These are phyloP conservation scores for Lumnitzera racemosa DNA, from an alignment of 345 rosid species.

Conservation along the genomic window DNA sequence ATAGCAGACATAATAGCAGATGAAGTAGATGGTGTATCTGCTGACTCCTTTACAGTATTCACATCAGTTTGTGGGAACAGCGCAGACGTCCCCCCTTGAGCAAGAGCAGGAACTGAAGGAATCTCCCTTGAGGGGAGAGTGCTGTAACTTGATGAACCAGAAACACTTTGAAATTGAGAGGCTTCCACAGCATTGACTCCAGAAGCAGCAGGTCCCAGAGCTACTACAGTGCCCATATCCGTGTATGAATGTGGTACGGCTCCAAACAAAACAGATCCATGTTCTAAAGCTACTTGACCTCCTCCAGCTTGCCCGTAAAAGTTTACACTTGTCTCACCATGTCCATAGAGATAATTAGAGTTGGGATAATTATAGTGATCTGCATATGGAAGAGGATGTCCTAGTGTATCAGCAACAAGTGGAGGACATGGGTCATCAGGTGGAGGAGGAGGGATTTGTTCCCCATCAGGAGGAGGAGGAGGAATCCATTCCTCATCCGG, in stretches of 20 bases:
- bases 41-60: conserved; percentile 20
- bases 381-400: conserved; percentile 34
- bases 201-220: conserved; percentile 37
- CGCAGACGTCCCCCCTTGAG: conserved; percentile 15
- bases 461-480: conserved; percentile 81
- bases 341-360: conserved; percentile 47
- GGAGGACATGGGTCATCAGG: conserved; percentile 58
- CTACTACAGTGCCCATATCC: conserved; percentile 43
- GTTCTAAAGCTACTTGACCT: conserved; percentile 48
- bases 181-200: conserved; percentile 31
- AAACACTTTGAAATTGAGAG: conserved; percentile 29
- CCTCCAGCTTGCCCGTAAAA: conserved; percentile 63
- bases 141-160: conserved; percentile 27
- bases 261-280: conserved; percentile 50
- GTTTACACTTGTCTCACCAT: conserved; percentile 30
- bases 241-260: conserved; percentile 40
- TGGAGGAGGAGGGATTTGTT: conserved; percentile 80
- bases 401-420: conserved; percentile 34
- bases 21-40: conserved; percentile 28
- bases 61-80: conserved; percentile 15
- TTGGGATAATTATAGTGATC: conserved; percentile 57
- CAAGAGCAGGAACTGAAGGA: conserved; percentile 18
- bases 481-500: conserved; percentile 92
- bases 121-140: conserved; percentile 16
- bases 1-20: conserved; percentile 11